Evolutionary conservation across 805 yeast species (phyloP).

Genomic region (Saturnispora gosingensis): DNA sequence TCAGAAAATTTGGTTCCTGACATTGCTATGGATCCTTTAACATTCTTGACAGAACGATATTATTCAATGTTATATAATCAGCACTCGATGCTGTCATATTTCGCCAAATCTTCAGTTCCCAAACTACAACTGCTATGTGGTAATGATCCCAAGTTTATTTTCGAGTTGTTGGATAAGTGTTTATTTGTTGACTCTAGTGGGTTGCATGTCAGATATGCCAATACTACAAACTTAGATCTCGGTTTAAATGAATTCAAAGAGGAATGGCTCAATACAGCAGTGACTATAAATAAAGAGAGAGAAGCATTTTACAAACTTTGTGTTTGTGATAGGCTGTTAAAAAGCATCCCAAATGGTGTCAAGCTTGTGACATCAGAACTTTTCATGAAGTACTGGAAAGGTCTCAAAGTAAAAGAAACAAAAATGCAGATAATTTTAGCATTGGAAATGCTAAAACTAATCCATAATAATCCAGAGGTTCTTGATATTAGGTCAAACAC

Average conservation of each 20-base stretch:
- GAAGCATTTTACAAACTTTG: conserved; percentile 7
- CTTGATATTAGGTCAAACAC: neutral
- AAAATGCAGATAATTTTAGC: conserved; percentile 23
- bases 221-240: neutral
- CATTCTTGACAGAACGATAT: conserved; percentile 22
- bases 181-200: conserved; percentile 15
- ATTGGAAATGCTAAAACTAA: conserved; percentile 21
- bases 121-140: conserved; percentile 22
- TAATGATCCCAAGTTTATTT: conserved; percentile 18
- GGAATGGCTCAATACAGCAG: neutral
- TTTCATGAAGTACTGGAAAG: conserved; percentile 6
- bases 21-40: conserved; percentile 18
- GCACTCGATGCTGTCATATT: conserved; percentile 23
- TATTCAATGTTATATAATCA: conserved; percentile 20
- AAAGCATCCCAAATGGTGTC: neutral
- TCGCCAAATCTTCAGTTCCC: conserved; percentile 26
- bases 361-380: conserved; percentile 2
- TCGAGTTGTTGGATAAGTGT: conserved; percentile 13
- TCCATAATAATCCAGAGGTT: conserved; percentile 2
- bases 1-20: neutral
- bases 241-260: neutral
- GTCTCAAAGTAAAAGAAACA: conserved; percentile 22
- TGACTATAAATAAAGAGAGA: neutral
- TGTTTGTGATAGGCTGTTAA: conserved; percentile 1
- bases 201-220: conserved; percentile 4